Evolutionary conservation across 495 filamentous ascomycete species (phyloP), one percentile per base, ranked within the genome.

Genomic region (Penicillium lividum): DNA sequence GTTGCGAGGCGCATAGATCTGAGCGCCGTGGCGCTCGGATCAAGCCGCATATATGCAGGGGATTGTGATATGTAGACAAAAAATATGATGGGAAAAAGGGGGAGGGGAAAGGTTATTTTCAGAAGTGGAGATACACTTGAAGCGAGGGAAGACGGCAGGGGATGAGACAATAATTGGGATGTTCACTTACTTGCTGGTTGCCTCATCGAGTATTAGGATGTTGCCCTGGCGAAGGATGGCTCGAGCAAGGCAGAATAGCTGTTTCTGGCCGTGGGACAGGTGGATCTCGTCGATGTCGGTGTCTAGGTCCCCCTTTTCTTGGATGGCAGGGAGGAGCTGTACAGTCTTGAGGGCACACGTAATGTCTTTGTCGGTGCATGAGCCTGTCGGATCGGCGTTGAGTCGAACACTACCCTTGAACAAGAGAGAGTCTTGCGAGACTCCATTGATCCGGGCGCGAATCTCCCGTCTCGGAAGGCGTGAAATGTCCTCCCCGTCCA

Each of bases 231-330:
- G 69, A 31, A 90, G 69, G 8, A 90, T 68, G 0, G 83, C 86
- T 3, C 86, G 76, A 4, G 81, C 84, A n/a, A 90, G 75, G 58
- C 80, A 82, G 61, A 89, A 80, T 5, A 90, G 79, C 70, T 89
- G 87, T 36, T 75, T 75, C 61, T 90, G 86, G 0, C 87, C 87
- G 47, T 82, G 79, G 0, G 80, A 85, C 5, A 88, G 75, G 58
- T 74, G 72, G 43, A 79, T 71, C 10, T 72, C 75, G 7, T 77
- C 75, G 47, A 87, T 76, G 9, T 78, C 72, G 2, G 75, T 77
- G 49, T 77, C 76, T 0, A 88, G 72, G 0, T 77, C 80, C 0
- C 80, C 84, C 25, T 79, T 75, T 38, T 77, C 74, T n/a, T 71
- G 36, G 48, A 87, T 66, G 29, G 80, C 73, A 1, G 70, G 53